Evolutionary conservation across 225 moss, liverwort and hornwort genomes (phyloP).

Genomic region (Physcomitrellopsis africana): DNA sequence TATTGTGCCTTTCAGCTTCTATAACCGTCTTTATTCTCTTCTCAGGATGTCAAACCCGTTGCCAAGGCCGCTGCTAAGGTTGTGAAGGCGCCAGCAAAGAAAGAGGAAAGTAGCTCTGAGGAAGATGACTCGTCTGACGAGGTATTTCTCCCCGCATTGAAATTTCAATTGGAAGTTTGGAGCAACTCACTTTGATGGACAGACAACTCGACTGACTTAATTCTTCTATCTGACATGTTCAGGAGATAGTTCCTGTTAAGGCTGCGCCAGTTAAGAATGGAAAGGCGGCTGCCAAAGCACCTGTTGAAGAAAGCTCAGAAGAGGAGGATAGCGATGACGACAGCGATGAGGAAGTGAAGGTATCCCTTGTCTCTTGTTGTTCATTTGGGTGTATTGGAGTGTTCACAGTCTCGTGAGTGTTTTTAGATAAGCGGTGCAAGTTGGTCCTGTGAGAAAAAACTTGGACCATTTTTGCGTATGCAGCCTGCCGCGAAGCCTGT

Average conservation of each 20-base stretch:
- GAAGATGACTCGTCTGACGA: conserved; percentile 50
- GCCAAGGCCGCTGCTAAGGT: neutral
- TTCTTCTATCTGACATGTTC: neutral
- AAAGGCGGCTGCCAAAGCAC: conserved; percentile 26
- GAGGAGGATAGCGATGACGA: conserved; percentile 51
- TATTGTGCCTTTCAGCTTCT: too few species aligned
- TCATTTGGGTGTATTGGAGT: too few species aligned
- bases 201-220: too few species aligned
- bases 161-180: too few species aligned
- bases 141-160: neutral
- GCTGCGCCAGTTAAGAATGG: conserved; percentile 40
- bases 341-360: conserved; percentile 50
- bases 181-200: too few species aligned
- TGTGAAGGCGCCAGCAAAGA: conserved; percentile 19
- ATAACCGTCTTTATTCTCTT: too few species aligned
- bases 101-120: conserved; percentile 43
- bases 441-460: too few species aligned
- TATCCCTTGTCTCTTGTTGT: neutral
- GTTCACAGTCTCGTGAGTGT: too few species aligned
- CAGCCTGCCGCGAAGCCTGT: conserved; percentile 41
- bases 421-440: too few species aligned
- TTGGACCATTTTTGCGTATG: neutral
- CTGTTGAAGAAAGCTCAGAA: conserved; percentile 37
- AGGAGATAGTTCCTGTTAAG: conserved; percentile 38
- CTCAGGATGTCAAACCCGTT: conserved; percentile 24